phyloP scores from a whole-genome alignment of 1,139 yeast species.

The Yamadazyma sp. region DNA sequence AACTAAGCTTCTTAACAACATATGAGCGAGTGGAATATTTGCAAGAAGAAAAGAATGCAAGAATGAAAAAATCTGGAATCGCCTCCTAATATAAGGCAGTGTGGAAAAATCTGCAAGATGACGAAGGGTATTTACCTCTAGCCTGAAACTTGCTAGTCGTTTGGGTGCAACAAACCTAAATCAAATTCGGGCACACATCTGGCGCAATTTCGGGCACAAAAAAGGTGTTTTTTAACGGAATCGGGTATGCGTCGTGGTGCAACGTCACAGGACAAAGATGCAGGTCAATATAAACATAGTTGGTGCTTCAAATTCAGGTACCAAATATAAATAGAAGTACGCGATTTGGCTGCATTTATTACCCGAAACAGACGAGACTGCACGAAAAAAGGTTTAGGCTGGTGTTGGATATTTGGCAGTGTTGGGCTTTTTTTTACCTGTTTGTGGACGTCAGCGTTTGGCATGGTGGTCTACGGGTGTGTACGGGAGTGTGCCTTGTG shows the following conservation, averaged over 20 bases:
- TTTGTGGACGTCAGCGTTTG: too few relatives aligned
- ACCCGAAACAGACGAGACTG: neutral
- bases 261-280: neutral
- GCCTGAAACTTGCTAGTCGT: neutral
- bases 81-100: neutral
- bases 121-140: too few relatives aligned
- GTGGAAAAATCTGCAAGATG: neutral
- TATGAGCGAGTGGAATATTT: slow-evolving; percentile 4
- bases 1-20: slow-evolving; percentile 21
- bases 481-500: too few relatives aligned
- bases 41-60: neutral
- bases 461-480: too few relatives aligned
- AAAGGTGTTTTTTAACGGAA: neutral
- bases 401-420: too few relatives aligned
- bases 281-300: neutral
- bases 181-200: neutral
- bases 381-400: neutral
- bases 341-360: slow-evolving; percentile 1
- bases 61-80: slow-evolving; percentile 1
- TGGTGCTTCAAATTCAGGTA: slow-evolving; percentile 6
- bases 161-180: slow-evolving; percentile 2
- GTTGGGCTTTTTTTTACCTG: too few relatives aligned
- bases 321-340: slow-evolving; percentile 1
- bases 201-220: neutral
- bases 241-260: neutral